Conservation (phyloP, 164 flowering plant genomes). For the Euptelea pleiosperma region DNA sequence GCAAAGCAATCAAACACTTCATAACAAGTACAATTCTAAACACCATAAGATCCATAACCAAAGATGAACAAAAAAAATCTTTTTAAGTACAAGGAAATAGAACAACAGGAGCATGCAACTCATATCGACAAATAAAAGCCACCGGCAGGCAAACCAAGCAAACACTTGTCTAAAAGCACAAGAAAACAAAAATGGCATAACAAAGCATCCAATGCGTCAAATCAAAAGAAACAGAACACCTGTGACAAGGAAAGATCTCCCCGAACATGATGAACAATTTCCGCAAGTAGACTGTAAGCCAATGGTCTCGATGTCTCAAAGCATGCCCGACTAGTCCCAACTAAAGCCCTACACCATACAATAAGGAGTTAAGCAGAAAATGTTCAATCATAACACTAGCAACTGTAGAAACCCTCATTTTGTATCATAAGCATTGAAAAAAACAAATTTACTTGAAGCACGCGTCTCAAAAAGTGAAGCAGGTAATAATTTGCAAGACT, state of each 20-base stretch:
- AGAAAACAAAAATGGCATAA: not conserved
- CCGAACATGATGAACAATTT: slow-evolving; percentile 96
- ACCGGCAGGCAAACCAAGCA: no score
- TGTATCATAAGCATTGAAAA: not conserved
- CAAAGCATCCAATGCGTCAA: not conserved
- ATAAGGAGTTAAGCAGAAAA: not conserved
- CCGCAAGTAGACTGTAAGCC: slow-evolving; percentile 96
- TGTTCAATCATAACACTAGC: not conserved
- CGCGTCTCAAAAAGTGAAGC: not conserved
- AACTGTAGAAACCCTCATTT: not conserved
- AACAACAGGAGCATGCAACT: no score
- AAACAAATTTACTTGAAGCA: not conserved
- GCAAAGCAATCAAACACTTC: no score
- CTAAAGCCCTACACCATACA: slow-evolving; percentile 68
- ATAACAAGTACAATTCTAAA: no score
- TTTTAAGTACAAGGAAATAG: no score
- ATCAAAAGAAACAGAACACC: slow-evolving; percentile 38
- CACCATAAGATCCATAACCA: no score
- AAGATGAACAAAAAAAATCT: no score
- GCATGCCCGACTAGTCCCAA: slow-evolving; percentile 95
- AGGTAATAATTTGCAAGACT: slow-evolving; percentile 1
- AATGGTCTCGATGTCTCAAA: slow-evolving; percentile 91
- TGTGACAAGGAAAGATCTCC: slow-evolving; percentile 83
- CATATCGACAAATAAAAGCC: no score
- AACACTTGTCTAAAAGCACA: no score